Percentiles rank a stretch among this genome's conserved stretches.
These are phyloP conservation scores for Termitomyces heimii DNA, from an alignment of 768 basidiomycete genomes.

Conservation along the genomic window DNA sequence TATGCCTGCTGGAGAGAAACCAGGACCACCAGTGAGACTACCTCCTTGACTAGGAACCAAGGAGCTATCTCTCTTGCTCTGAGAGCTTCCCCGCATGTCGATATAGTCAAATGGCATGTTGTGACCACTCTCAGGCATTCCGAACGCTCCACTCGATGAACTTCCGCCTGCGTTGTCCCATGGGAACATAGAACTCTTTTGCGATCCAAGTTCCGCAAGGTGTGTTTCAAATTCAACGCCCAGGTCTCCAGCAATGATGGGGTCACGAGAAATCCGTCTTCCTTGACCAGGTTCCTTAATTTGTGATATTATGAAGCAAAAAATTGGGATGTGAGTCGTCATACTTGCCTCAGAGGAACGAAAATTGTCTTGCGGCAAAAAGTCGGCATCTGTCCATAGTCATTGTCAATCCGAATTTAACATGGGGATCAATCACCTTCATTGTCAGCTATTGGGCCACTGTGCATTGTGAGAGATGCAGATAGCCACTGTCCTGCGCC, in stretches of 20 bases:
- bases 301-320: not conserved
- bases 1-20: conserved; percentile 49
- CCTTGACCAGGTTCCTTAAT: conserved; percentile 78
- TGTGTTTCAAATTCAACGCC: conserved; percentile 35
- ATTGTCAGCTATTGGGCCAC: not conserved
- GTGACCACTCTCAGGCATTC: conserved; percentile 34
- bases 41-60: conserved; percentile 42
- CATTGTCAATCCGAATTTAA: not conserved
- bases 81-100: conserved; percentile 50
- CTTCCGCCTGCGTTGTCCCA: conserved; percentile 76
- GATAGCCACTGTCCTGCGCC: not conserved
- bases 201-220: conserved; percentile 43
- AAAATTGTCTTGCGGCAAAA: conserved; percentile 11
- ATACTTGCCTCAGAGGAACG: conserved; percentile 55
- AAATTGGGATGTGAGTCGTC: not conserved
- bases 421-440: not conserved
- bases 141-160: conserved; percentile 47
- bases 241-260: conserved; percentile 45
- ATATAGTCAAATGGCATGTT: conserved; percentile 43
- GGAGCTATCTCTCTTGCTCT: conserved; percentile 54
- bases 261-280: conserved; percentile 60
- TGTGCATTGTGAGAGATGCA: not conserved
- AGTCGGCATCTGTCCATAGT: not conserved
- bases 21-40: conserved; percentile 32
- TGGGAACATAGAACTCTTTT: conserved; percentile 69